Evolutionary conservation across 768 basidiomycete species (phyloP).

Genomic region (Favolaschia claudopus): DNA sequence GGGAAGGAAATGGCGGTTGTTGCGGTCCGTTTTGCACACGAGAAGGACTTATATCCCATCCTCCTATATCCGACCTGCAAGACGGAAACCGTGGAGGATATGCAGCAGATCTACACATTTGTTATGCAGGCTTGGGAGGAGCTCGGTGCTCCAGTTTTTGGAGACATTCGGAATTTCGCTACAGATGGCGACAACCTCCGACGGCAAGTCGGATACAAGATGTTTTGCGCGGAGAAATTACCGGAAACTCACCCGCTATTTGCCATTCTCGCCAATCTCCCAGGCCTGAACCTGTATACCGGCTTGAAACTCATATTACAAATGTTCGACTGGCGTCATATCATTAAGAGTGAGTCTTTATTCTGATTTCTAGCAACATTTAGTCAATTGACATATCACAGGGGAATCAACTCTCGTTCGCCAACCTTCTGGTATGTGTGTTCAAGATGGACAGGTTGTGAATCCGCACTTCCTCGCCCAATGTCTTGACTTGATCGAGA

Average conservation of each 20-base stretch:
- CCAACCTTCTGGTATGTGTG: neutral
- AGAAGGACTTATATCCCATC: constrained; percentile 10
- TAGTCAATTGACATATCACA: neutral
- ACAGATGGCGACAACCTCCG: constrained; percentile 20
- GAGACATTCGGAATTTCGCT: constrained; percentile 20
- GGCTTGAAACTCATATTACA: constrained; percentile 3
- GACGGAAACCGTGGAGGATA: neutral
- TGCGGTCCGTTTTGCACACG: neutral
- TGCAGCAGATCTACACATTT: neutral
- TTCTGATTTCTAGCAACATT: neutral
- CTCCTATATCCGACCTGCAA: constrained; percentile 19
- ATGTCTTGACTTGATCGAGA: constrained; percentile 29
- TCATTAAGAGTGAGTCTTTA: constrained; percentile 23
- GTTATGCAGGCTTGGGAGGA: neutral
- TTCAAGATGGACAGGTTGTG: constrained; percentile 9
- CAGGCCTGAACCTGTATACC: constrained; percentile 20
- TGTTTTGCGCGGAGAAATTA: constrained; percentile 4
- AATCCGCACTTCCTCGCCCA: constrained; percentile 27
- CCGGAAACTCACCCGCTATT: neutral
- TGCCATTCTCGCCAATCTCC: neutral
- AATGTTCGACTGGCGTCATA: constrained; percentile 22
- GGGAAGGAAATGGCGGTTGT: constrained; percentile 8
- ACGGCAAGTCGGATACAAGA: neutral
- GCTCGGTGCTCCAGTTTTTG: neutral
- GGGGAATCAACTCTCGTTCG: constrained; percentile 15